Evolutionary conservation across 208 protist species (phyloP).

Genomic region (Naegleria fowleri): DNA sequence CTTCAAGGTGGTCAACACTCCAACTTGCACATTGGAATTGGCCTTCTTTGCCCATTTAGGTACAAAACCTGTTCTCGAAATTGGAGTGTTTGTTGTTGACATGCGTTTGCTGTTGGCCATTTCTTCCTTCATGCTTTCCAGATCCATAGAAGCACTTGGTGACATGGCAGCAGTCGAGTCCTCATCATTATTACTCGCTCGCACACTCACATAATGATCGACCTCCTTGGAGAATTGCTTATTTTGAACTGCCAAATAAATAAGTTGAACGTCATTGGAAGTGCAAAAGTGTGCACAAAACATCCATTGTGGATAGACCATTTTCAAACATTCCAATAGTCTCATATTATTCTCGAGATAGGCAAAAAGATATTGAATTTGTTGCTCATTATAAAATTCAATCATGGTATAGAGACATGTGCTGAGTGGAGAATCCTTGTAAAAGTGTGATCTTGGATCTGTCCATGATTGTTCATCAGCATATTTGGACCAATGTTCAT

Average conservation of each 20-base stretch:
- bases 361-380: slow-evolving; percentile 5
- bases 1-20: not conserved
- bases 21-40: not conserved
- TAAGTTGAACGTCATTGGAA: not conserved
- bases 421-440: not conserved
- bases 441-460: not conserved
- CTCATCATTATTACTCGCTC: too few species aligned
- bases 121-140: not conserved
- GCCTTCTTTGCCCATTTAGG: not conserved
- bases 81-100: too few species aligned
- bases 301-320: slow-evolving; percentile 21
- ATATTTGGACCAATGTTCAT: not conserved
- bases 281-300: slow-evolving; percentile 10
- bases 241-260: slow-evolving; percentile 4
- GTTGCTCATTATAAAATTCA: not conserved
- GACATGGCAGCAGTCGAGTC: not conserved
- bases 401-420: not conserved
- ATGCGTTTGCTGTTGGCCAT: not conserved
- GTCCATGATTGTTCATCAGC: not conserved
- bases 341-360: not conserved
- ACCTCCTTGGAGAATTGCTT: not conserved
- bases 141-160: not conserved
- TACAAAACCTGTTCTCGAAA: not conserved
- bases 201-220: not conserved
- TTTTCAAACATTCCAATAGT: not conserved